These are phyloP conservation scores for Zymoseptoria pseudotritici DNA, from an alignment of 2,329 filamentous ascomycete genomes.

Conservation along the genomic window DNA sequence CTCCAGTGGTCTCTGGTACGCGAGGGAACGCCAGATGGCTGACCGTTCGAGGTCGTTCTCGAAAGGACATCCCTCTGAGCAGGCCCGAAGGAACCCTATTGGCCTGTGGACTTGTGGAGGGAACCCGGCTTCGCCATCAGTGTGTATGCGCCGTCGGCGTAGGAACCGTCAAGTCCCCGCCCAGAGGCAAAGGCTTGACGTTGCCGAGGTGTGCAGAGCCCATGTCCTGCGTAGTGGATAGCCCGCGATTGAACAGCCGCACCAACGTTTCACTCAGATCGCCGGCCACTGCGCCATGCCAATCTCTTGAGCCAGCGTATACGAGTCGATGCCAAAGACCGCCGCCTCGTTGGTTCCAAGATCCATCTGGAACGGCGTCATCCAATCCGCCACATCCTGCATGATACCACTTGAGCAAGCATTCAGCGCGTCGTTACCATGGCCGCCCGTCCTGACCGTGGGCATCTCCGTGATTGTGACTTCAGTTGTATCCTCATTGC, in stretches of 20 bases:
- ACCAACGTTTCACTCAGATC: background rate
- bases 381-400: slow-evolving; percentile 11
- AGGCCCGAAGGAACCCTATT: no score
- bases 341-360: slow-evolving; percentile 3
- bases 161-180: no score
- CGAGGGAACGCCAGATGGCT: no score
- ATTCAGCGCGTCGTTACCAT: background rate
- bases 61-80: no score
- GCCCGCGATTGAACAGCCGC: no score
- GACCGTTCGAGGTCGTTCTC: background rate
- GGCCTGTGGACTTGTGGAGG: no score
- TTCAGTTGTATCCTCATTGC: slow-evolving; percentile 5
- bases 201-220: no score
- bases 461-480: slow-evolving; percentile 1
- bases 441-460: background rate
- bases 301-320: slow-evolving; percentile 6
- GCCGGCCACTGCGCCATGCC: background rate
- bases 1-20: background rate
- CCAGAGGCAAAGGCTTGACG: no score
- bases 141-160: no score
- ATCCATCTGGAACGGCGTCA: slow-evolving; percentile 8
- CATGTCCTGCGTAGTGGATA: no score
- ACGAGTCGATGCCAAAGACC: slow-evolving; percentile 6
- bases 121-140: no score
- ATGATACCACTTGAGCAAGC: background rate